These are phyloP conservation scores for Bipolaris gigantea DNA, from an alignment of 2,329 filamentous ascomycete genomes.

Conservation along the genomic window DNA sequence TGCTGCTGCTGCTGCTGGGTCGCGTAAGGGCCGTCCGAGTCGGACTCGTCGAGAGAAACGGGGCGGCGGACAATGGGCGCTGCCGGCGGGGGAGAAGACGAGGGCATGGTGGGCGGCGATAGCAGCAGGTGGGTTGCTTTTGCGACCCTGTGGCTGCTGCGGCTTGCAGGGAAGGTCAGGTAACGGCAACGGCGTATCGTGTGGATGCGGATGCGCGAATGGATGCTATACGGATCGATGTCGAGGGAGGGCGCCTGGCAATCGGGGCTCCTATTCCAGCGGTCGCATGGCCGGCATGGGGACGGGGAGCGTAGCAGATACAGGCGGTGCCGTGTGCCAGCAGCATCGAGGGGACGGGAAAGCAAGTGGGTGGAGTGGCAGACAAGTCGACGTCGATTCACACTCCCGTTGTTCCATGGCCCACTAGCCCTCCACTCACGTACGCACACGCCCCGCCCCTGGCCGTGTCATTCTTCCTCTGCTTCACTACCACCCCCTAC, in stretches of 20 bases:
- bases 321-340: background rate
- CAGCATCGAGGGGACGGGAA: background rate
- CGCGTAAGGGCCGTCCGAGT: constrained; percentile 47
- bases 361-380: background rate
- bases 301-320: constrained; percentile 13
- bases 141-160: constrained; percentile 12
- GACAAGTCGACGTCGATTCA: constrained; percentile 9
- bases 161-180: constrained; percentile 12
- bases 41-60: constrained; percentile 35
- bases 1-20: constrained; percentile 38
- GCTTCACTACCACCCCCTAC: background rate
- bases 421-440: constrained; percentile 2
- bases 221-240: background rate
- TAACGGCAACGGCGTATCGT: constrained; percentile 1
- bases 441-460: constrained; percentile 3
- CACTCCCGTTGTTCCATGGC: background rate
- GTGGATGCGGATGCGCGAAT: background rate
- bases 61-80: constrained; percentile 37
- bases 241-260: background rate
- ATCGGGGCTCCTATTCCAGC: background rate
- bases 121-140: constrained; percentile 6
- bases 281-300: constrained; percentile 32
- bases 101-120: constrained; percentile 29
- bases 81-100: constrained; percentile 38
- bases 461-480: background rate